Conservation (phyloP, 768 basidiomycete genomes). For the Trametes punicea region DNA sequence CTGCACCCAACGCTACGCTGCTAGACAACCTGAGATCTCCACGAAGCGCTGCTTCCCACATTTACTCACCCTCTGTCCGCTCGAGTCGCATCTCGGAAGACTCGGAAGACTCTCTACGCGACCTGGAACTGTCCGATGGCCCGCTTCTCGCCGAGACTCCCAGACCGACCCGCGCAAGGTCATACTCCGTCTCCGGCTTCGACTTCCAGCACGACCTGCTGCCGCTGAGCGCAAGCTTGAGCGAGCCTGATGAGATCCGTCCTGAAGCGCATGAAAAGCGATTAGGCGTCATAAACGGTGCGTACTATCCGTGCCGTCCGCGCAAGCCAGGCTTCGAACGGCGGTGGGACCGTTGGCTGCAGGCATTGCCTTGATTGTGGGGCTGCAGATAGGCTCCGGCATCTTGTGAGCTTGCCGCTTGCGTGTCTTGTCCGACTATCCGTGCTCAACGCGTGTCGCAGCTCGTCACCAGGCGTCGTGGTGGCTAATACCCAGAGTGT, state of each 20-base stretch:
- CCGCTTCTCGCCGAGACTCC: slow-evolving; percentile 37
- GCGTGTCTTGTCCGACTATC: background rate
- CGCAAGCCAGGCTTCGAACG: background rate
- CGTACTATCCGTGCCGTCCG: slow-evolving; percentile 18
- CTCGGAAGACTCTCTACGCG: slow-evolving; percentile 69
- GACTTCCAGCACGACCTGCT: slow-evolving; percentile 76
- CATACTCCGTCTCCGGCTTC: slow-evolving; percentile 73
- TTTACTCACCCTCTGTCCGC: slow-evolving; percentile 36
- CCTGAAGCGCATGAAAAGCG: slow-evolving; percentile 61
- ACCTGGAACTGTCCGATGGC: slow-evolving; percentile 73
- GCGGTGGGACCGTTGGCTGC: background rate
- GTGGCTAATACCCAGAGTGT: slow-evolving; percentile 86
- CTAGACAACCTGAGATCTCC: slow-evolving; percentile 44
- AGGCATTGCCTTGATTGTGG: slow-evolving; percentile 87
- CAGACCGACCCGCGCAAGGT: slow-evolving; percentile 36
- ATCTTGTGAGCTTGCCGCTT: slow-evolving; percentile 65
- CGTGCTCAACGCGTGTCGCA: slow-evolving; percentile 28
- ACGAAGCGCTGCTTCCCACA: slow-evolving; percentile 25
- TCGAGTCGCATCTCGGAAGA: slow-evolving; percentile 48
- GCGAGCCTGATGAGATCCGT: slow-evolving; percentile 56
- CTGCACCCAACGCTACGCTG: slow-evolving; percentile 14
- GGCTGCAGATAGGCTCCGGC: slow-evolving; percentile 89
- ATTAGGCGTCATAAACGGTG: slow-evolving; percentile 75
- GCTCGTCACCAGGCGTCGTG: slow-evolving; percentile 90
- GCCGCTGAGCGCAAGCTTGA: slow-evolving; percentile 73